Percentiles rank a stretch among this genome's conserved stretches.
phyloP scores from a whole-genome alignment of 2,329 filamentous ascomycete species.

The Verticillium tricorpus region DNA sequence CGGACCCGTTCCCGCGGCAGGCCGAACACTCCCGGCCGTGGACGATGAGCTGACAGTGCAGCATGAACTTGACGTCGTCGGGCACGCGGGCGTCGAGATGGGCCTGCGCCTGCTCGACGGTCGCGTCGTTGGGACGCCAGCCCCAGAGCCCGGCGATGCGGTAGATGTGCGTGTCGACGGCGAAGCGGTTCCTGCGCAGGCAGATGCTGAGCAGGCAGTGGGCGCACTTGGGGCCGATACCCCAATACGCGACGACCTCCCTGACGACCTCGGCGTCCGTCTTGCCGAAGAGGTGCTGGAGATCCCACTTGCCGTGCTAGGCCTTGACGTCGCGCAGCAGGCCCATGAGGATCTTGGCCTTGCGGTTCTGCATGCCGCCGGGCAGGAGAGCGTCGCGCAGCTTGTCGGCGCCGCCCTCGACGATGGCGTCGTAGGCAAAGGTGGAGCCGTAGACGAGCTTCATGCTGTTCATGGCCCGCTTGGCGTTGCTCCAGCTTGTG shows the following conservation, averaged over 20 bases:
- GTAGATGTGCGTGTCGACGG: constrained; percentile 4
- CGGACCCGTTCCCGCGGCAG: background rate
- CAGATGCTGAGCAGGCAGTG: constrained; percentile 6
- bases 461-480: constrained; percentile 6
- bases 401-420: constrained; percentile 4
- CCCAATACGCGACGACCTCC: constrained; percentile 5
- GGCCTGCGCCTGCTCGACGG: background rate
- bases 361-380: constrained; percentile 5
- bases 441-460: constrained; percentile 4
- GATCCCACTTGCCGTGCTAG: constrained; percentile 4
- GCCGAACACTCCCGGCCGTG: constrained; percentile 3
- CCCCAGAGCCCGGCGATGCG: constrained; percentile 3
- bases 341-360: constrained; percentile 5
- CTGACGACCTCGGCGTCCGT: constrained; percentile 4
- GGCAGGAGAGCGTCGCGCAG: constrained; percentile 1
- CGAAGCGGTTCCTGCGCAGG: constrained; percentile 1
- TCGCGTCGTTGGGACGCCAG: background rate
- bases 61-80: constrained; percentile 2
- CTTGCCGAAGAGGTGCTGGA: constrained; percentile 3
- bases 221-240: constrained; percentile 2
- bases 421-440: constrained; percentile 2
- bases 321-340: constrained; percentile 3
- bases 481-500: constrained; percentile 5
- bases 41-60: constrained; percentile 2
- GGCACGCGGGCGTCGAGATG: background rate